Percentiles rank a stretch among this genome's conserved stretches.
These are phyloP conservation scores for Cinnamomum micranthum DNA, from an alignment of 164 flowering plant genomes.

Conservation along the genomic window DNA sequence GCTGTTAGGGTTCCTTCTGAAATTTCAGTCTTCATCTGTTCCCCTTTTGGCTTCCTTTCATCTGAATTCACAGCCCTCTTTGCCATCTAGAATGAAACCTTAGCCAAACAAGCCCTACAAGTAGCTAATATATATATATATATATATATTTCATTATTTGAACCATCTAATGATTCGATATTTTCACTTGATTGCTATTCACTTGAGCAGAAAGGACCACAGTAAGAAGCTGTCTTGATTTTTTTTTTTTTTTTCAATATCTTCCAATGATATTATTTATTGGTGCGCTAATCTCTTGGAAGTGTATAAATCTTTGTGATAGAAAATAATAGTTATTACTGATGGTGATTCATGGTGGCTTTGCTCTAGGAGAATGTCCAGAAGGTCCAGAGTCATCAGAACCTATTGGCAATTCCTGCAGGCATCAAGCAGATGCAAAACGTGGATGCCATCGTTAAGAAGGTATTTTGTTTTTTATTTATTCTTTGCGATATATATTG, in stretches of 20 bases:
- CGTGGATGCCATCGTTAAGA: conserved; percentile 71
- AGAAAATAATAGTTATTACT: not conserved
- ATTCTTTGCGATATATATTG: not conserved
- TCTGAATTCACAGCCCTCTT: not conserved
- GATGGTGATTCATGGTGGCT: not conserved
- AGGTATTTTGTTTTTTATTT: conserved; percentile 49
- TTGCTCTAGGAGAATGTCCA: conserved; percentile 33
- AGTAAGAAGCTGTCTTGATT: too few species aligned
- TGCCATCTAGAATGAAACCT: not conserved
- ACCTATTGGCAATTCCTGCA: conserved; percentile 84
- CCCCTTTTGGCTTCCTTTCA: not conserved
- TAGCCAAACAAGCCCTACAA: not conserved
- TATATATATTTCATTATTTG: not conserved
- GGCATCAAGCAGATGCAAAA: conserved; percentile 79
- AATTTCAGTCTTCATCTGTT: not conserved
- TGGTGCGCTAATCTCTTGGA: not conserved
- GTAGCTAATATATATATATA: not conserved
- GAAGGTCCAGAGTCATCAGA: conserved; percentile 26
- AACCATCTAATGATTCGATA: not conserved
- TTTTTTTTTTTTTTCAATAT: not conserved
- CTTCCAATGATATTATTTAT: not conserved
- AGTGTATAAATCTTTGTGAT: not conserved
- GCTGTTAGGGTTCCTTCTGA: not conserved
- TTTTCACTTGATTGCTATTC: not conserved
- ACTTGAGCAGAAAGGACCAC: not conserved